phyloP scores from a whole-genome alignment of 768 basidiomycete species.

The Podaxis sp. region DNA sequence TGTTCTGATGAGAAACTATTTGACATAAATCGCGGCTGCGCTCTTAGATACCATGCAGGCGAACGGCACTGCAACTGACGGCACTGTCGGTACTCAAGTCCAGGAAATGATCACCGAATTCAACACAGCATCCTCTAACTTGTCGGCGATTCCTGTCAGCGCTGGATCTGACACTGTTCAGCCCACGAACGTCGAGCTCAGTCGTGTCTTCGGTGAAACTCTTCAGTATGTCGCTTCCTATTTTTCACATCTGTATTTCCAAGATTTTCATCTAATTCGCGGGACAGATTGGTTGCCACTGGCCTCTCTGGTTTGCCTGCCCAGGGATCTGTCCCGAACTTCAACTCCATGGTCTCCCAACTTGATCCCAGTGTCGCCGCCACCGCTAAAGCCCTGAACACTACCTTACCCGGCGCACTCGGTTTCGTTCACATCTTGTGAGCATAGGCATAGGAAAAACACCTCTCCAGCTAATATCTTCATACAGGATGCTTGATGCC shows the following conservation, averaged over 20 bases:
- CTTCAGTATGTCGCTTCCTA: constrained; percentile 21
- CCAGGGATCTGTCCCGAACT: constrained; percentile 21
- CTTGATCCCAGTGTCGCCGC: constrained; percentile 27
- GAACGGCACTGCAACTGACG: constrained; percentile 23
- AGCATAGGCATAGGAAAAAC: neutral
- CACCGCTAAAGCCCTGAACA: constrained; percentile 22
- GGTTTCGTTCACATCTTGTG: constrained; percentile 27
- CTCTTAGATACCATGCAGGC: constrained; percentile 24
- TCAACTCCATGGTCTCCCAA: constrained; percentile 19
- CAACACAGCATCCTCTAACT: constrained; percentile 17
- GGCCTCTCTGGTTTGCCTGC: constrained; percentile 26
- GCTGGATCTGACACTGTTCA: constrained; percentile 25
- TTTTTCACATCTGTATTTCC: neutral
- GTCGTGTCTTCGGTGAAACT: constrained; percentile 24
- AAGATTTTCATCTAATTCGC: neutral
- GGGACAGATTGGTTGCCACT: constrained; percentile 22
- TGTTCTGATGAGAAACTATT: neutral
- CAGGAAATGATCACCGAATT: constrained; percentile 22
- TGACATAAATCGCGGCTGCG: neutral
- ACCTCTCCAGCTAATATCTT: neutral
- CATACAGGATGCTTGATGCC: constrained; percentile 29
- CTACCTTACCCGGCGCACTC: constrained; percentile 23
- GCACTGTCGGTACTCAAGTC: constrained; percentile 25
- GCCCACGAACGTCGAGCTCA: constrained; percentile 32
- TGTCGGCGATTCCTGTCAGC: constrained; percentile 23